Conservation (phyloP, 2,329 filamentous ascomycete genomes). For the Claviceps paspali region DNA sequence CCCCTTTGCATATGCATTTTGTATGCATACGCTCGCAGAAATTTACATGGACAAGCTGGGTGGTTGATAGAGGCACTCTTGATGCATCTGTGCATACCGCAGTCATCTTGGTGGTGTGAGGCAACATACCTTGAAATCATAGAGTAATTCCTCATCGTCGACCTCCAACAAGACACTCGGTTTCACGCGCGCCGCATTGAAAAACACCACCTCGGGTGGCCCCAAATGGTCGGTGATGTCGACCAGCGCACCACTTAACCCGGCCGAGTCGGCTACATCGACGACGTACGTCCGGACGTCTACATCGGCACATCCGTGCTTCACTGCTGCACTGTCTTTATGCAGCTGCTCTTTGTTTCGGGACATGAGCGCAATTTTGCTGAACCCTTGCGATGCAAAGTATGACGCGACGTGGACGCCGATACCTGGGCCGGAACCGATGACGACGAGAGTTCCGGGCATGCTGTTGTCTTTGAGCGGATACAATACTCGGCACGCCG, state of each 20-base stretch:
- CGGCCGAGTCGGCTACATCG: slow-evolving; percentile 24
- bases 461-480: background rate
- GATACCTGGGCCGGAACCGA: slow-evolving; percentile 81
- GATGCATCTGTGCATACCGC: background rate
- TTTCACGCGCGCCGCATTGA: slow-evolving; percentile 35
- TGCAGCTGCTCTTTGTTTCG: slow-evolving; percentile 25
- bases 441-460: slow-evolving; percentile 41
- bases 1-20: too few species aligned
- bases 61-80: too few species aligned
- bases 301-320: slow-evolving; percentile 14
- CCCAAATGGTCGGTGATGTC: slow-evolving; percentile 15
- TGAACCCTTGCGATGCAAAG: slow-evolving; percentile 72
- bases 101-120: too few species aligned
- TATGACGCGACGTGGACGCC: slow-evolving; percentile 83
- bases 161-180: slow-evolving; percentile 26
- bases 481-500: too few species aligned
- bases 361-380: slow-evolving; percentile 31
- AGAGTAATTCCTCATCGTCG: slow-evolving; percentile 27
- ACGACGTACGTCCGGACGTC: slow-evolving; percentile 25
- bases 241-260: background rate
- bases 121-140: slow-evolving; percentile 30
- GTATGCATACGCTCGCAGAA: too few species aligned
- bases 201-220: slow-evolving; percentile 32
- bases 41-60: too few species aligned
- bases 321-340: slow-evolving; percentile 18